phyloP scores from a whole-genome alignment of 345 rosid genomes.

The Anacardium occidentale region DNA sequence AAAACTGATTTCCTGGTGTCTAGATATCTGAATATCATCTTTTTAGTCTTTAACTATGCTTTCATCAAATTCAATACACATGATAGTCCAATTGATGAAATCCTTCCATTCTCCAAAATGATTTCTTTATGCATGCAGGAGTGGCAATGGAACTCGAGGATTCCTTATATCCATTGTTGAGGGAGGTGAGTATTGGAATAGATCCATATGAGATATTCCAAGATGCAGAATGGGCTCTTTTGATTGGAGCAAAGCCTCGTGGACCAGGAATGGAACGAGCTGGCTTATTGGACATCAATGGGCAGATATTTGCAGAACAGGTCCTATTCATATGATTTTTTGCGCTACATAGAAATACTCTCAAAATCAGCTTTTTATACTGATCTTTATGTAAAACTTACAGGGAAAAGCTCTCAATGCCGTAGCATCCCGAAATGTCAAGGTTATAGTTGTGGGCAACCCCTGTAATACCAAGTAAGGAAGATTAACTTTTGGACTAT shows the following conservation, averaged over 20 bases:
- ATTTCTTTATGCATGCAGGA: slow-evolving; percentile 40
- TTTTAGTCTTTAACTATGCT: not conserved
- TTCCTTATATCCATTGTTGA: slow-evolving; percentile 86
- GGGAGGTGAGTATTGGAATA: slow-evolving; percentile 87
- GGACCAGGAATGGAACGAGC: slow-evolving; percentile 99
- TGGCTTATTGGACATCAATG: slow-evolving; percentile 79
- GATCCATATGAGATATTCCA: slow-evolving; percentile 79
- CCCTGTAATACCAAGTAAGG: slow-evolving; percentile 99
- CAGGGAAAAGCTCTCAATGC: slow-evolving; percentile 94
- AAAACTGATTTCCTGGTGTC: not conserved
- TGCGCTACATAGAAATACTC: not conserved
- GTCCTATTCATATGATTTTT: slow-evolving; percentile 26
- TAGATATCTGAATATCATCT: not conserved
- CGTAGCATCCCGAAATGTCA: slow-evolving; percentile 80
- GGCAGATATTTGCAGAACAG: slow-evolving; percentile 92
- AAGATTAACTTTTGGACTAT: not conserved
- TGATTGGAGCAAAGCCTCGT: slow-evolving; percentile 98
- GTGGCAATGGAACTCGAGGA: slow-evolving; percentile 99
- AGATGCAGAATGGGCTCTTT: slow-evolving; percentile 96
- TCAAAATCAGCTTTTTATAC: not conserved
- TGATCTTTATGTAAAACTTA: slow-evolving; percentile 14
- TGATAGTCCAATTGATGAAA: not conserved
- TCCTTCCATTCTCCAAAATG: slow-evolving; percentile 11
- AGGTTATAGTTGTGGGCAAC: slow-evolving; percentile 95
- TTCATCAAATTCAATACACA: not conserved